Base-by-base conservation (phyloP, 805 yeast genomes). In the Komagataella kurtzmanii region DNA sequence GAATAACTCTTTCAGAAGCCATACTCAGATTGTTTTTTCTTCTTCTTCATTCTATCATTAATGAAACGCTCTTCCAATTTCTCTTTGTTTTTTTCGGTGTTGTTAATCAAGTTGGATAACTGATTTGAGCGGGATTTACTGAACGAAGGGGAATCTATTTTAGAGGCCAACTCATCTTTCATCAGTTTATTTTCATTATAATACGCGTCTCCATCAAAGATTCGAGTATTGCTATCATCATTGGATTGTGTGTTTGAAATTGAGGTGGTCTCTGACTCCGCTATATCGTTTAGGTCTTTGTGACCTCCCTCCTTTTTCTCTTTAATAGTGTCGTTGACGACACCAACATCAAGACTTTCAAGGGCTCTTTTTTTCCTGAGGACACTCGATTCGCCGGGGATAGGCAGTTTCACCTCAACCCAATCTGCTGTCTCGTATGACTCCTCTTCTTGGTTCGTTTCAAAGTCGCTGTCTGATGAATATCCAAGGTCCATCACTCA, bases 71-170 rank as follows among this genome's bases (percentile, higher is more conserved):
- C 56, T 10, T 55, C 48, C 40, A 66, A 49, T 40, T 59, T 59
- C 6, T 58, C 64, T 23, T 55, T 56, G 51, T 65, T 63, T 14
- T 54, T 54, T 47, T 62, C 61, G 1, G 67, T 65, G 51, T 61
- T 64, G 18, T 57, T 56, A 23, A 66, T 62, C 46, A 68, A 57
- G 18, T 57, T 58, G 18, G 63, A 55, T 19, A 67, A 54, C 48
- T 65, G 69, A 53, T 67, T 67, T 48, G 62, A 61, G 18, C 70
- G 68, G 7, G 55, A 30, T 30, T 30, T 7, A 30, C 5, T 30
- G 12, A 30, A 30, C 3, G 40, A 30, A 6, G 40, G 40, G 10
- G 40, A 10, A 8, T 30, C 14, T 3, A 14, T 30, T 30, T 7
- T 3, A 10, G n/a, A 30, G 14, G 40, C 40, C 40, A 30, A 30